Conservation (phyloP, 768 basidiomycete species). For the Mycena maculata region DNA sequence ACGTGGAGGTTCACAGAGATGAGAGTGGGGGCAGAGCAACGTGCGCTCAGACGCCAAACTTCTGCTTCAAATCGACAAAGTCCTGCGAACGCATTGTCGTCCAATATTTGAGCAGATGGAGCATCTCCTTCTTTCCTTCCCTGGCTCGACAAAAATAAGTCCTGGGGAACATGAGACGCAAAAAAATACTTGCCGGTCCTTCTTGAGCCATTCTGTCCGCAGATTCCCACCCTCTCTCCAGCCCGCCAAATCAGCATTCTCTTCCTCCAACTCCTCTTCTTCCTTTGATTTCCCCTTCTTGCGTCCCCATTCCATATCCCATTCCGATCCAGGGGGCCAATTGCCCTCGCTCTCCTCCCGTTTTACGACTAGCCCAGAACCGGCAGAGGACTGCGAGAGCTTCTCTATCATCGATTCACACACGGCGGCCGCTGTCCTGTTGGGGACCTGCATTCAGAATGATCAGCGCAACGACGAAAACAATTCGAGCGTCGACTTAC, state of each 20-base stretch:
- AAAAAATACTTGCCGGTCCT: conserved; percentile 58
- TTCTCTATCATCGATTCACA: conserved; percentile 65
- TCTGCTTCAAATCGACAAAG: conserved; percentile 64
- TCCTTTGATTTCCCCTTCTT: conserved; percentile 50
- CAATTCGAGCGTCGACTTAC: conserved; percentile 23
- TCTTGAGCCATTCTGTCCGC: conserved; percentile 68
- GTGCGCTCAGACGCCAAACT: conserved; percentile 60
- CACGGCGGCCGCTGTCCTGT: conserved; percentile 64
- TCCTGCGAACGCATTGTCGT: conserved; percentile 59
- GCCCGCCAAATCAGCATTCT: conserved; percentile 50
- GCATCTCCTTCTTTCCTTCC: conserved; percentile 68
- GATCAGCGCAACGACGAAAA: neutral
- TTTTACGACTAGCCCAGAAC: conserved; percentile 52
- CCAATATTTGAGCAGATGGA: conserved; percentile 61
- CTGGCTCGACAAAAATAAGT: conserved; percentile 47
- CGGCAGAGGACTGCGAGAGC: conserved; percentile 51
- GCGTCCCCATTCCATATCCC: conserved; percentile 48
- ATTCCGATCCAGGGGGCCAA: conserved; percentile 46
- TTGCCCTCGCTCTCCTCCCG: conserved; percentile 54
- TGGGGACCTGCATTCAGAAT: conserved; percentile 56
- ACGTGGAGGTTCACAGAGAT: conserved; percentile 9
- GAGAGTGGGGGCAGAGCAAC: conserved; percentile 4
- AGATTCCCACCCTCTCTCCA: conserved; percentile 66
- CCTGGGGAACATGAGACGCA: neutral
- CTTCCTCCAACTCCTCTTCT: conserved; percentile 45